These are phyloP conservation scores for Populus deltoides DNA, from an alignment of 345 rosid genomes.

Conservation along the genomic window DNA sequence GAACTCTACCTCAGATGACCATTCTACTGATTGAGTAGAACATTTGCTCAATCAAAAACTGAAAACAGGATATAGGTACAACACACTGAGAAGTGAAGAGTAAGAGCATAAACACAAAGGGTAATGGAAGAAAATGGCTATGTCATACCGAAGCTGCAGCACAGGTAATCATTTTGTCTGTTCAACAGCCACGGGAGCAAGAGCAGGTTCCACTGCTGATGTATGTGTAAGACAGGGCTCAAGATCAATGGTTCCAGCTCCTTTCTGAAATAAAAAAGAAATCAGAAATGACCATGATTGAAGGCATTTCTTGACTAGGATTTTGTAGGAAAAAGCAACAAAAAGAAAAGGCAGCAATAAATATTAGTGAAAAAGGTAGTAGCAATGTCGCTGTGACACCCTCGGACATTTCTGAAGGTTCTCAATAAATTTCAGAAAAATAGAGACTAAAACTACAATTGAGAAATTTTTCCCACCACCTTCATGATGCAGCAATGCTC, in stretches of 20 bases:
- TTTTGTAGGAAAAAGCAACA: neutral
- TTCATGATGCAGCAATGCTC: slow-evolving; percentile 96
- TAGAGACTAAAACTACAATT: neutral
- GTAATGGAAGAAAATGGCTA: neutral
- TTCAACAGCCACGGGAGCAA: slow-evolving; percentile 98
- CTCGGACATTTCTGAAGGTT: neutral
- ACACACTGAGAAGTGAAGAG: neutral
- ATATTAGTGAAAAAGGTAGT: neutral
- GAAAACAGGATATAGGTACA: neutral
- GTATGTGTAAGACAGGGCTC: slow-evolving; percentile 95
- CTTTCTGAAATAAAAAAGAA: slow-evolving; percentile 62
- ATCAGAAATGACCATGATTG: neutral
- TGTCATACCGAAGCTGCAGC: slow-evolving; percentile 94
- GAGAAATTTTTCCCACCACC: slow-evolving; percentile 42
- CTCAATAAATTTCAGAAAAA: neutral
- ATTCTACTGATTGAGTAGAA: neutral
- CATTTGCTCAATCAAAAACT: too few relatives aligned
- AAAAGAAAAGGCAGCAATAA: neutral
- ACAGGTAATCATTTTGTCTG: slow-evolving; percentile 96
- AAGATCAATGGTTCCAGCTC: slow-evolving; percentile 91
- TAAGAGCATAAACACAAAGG: neutral
- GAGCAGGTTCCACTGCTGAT: slow-evolving; percentile 93
- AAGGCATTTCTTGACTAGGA: neutral
- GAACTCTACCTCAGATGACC: too few relatives aligned
- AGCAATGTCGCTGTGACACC: neutral